Evolutionary conservation across 2,329 filamentous ascomycete species (phyloP), one percentile per base, ranked within the genome.

Genomic region (Sclerotinia nivalis): DNA sequence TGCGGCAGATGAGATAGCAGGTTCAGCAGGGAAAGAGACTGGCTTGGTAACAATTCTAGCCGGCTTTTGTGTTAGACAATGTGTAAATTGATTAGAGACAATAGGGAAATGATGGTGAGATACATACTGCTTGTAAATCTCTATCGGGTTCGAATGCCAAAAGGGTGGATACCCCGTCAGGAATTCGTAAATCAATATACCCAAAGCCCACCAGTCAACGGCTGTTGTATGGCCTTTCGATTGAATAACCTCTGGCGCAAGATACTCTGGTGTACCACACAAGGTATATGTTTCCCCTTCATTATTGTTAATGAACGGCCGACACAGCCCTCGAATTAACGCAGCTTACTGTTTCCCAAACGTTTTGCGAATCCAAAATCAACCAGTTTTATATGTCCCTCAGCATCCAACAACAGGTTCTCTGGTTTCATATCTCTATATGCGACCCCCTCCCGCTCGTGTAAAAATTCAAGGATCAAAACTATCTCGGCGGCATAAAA

Each of bases 401-500:
- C 86, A 60, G 85, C 87, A 77, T 95, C 92, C 37, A 95, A 86
- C 66, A 95, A 83, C 50, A 95, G 86, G 79, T 96, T 95, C 80
- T 95, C 92, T 1, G 92, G 92, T 80, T 95, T 95, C 74, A 95
- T 81, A 76, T 95, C 92, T 66, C 92, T 88, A 79, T 94, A 95
- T 60, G 92, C 92, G 45, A 96, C 86, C 56, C 90, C 91, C 79
- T 93, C 89, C 69, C 89, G 83, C 79, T 95, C 92, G 80, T 95
- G 92, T 71, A 95, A 82, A 77, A 90, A 93, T 79, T 94, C 91
- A 68, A 96, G 83, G 70, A 95, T 92, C 6, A 95, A 83, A 15
- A 93, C 91, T 69, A 95, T 94, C 81, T 95, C 92, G 71, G 92
- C 91, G 31, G 90, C 90, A 80, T 95, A 96, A 83, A 95, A 95